Evolutionary conservation across 140 eudicot genomes (phyloP), one percentile per base, ranked within the genome.

Genomic region (Erigeron philadelphicus): DNA sequence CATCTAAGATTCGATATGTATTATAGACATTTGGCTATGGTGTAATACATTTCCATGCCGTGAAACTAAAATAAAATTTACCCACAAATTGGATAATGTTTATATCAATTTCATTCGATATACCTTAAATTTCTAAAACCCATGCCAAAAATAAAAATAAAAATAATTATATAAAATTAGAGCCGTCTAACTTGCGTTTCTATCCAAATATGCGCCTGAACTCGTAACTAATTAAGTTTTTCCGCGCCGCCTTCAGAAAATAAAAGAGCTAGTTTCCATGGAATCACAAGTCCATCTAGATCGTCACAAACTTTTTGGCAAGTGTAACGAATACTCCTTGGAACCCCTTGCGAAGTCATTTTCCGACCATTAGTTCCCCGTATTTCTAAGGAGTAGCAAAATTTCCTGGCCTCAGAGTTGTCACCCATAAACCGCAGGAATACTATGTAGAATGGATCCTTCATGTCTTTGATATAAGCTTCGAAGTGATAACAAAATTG

Each of bases 271-370:
- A 53, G 2, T n/a, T 53, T 16, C 21, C 83, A 55, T 1, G 79
- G 83, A 74, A 79, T 79, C 8, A 69, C 68, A 19, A 79, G 73
- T 5, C 80, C 83, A 35, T 79, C 83, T 48, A 57, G 80, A 67
- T 79, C 74, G 69, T 74, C 83, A 10, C 80, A 76, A 48, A 79
- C 69, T 60, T 55, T 74, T 38, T 54, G 54, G 50, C 63, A 80
- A 79, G 80, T 61, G 56, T 69, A 76, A 13, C 80, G 83, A n/a
- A 79, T 79, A 70, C 83, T 74, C 76, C 83, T 38, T 12, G 83
- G 83, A 17, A 79, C 80, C 76, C 83, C 83, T 69, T 79, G 76
- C 83, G 80, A 79, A 54, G 83, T 73, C 47, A 79, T 46, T 54
- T 64, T 68, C 15, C 83, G 68, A 12, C 83, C 76, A 7, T 79